Conservation (phyloP, 495 filamentous ascomycete species). For the Aspergillus sclerotioniger region DNA sequence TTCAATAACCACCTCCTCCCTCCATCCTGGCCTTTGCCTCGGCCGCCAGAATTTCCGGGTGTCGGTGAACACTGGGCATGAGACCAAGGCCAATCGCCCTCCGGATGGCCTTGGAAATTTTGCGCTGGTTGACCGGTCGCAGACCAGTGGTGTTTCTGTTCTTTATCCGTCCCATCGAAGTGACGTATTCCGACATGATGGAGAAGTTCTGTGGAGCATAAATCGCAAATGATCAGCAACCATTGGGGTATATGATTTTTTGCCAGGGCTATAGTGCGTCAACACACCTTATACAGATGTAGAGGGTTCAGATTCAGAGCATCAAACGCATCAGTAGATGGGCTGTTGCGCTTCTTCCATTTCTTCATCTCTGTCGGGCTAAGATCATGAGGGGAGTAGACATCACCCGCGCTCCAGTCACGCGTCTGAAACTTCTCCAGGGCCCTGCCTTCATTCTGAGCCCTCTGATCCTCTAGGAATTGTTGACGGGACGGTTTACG, state of each 20-base stretch:
- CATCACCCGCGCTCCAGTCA: slow-evolving; percentile 70
- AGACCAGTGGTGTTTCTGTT: slow-evolving; percentile 71
- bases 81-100: slow-evolving; percentile 84
- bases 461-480: slow-evolving; percentile 41
- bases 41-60: slow-evolving; percentile 77
- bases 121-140: slow-evolving; percentile 83
- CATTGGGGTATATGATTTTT: neutral
- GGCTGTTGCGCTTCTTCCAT: slow-evolving; percentile 52
- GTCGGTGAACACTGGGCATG: slow-evolving; percentile 87
- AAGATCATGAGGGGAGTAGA: slow-evolving; percentile 90
- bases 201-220: slow-evolving; percentile 73
- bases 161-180: slow-evolving; percentile 80
- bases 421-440: slow-evolving; percentile 45
- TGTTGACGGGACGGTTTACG: slow-evolving; percentile 31
- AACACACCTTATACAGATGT: slow-evolving; percentile 76
- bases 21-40: slow-evolving; percentile 34
- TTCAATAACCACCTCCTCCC: slow-evolving; percentile 15
- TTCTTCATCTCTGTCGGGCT: slow-evolving; percentile 69
- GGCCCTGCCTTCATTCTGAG: slow-evolving; percentile 35
- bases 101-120: slow-evolving; percentile 87
- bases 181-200: slow-evolving; percentile 87
- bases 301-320: slow-evolving; percentile 76
- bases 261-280: neutral
- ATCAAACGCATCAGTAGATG: slow-evolving; percentile 71
- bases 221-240: slow-evolving; percentile 2